Percentiles rank a stretch among this genome's conserved stretches.
Conservation (phyloP, 2,329 filamentous ascomycete genomes). For the Talaromyces sp. region DNA sequence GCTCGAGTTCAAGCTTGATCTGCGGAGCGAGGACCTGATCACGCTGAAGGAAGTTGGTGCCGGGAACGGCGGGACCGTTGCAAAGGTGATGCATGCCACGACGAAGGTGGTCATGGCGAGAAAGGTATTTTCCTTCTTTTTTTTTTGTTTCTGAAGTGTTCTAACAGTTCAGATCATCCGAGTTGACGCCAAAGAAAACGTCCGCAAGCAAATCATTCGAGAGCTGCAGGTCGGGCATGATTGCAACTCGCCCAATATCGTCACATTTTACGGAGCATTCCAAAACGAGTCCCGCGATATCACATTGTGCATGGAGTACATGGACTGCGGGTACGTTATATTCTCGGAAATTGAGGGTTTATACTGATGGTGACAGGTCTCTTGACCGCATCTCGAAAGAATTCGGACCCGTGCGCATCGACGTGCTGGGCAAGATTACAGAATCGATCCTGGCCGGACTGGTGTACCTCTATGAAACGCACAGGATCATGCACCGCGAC, state of each 20-base stretch:
- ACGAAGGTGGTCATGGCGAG: slow-evolving; percentile 96
- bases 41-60: slow-evolving; percentile 91
- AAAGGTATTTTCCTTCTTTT: slow-evolving; percentile 71
- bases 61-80: slow-evolving; percentile 95
- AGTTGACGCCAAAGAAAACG: slow-evolving; percentile 94
- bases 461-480: slow-evolving; percentile 89
- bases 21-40: slow-evolving; percentile 86
- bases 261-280: slow-evolving; percentile 96
- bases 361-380: slow-evolving; percentile 52
- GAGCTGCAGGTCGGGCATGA: slow-evolving; percentile 98
- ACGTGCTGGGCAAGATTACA: slow-evolving; percentile 95
- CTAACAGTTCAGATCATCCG: slow-evolving; percentile 98
- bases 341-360: neutral
- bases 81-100: slow-evolving; percentile 91
- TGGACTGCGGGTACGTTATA: slow-evolving; percentile 85
- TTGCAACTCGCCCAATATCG: slow-evolving; percentile 94
- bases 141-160: too few relatives aligned
- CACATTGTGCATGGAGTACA: slow-evolving; percentile 99
- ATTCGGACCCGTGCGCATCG: slow-evolving; percentile 91
- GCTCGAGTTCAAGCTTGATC: slow-evolving; percentile 90
- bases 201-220: slow-evolving; percentile 92
- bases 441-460: slow-evolving; percentile 90
- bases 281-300: slow-evolving; percentile 96
- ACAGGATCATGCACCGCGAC: slow-evolving; percentile 98
- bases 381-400: slow-evolving; percentile 90